Evolutionary conservation across 225 moss, liverwort and hornwort species (phyloP), one percentile per base, ranked within the genome.

Genomic region (Neckera pumila): DNA sequence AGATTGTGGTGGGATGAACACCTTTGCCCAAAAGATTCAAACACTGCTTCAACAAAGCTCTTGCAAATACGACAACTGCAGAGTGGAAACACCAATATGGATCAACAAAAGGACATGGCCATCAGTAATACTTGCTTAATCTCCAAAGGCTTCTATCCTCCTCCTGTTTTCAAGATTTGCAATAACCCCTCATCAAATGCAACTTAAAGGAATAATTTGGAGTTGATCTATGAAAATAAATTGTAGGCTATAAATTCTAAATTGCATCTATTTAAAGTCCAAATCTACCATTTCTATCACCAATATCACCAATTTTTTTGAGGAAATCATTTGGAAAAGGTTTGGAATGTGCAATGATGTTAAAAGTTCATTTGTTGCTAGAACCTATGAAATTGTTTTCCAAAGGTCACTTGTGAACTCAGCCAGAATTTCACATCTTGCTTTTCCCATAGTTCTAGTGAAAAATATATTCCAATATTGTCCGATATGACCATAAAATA

Each of bases 61-160:
- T 96, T n/a, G 97, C 98, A 84, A 98, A 91, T 27, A 98, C 96
- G 83, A 98, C 97, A 91, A 98, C 97, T 98, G 96, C 89, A 79
- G 36, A 78, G 76, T 38, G 38, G 28, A 89, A 81, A 83, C 58
- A 76, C 51, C 62, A 76, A 34, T 14, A 82, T 36, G 51, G 60
- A 84, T 92, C 75, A 90, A 76, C 40, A 57, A 57, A 40, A n/a
- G 38, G n/a, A 30, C 9, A 30, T 40, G 56, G 21, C 57, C 49
- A 7, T 60, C 67, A 53, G 27, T 26, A 80, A 51, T 65, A 30
- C 53, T 38, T 57, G 57, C 57, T 16, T 38, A 78, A 26, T 38
- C 26, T 36, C 38, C 26, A 53, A 64, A 51, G 21, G 18, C 36
- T n/a, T 53, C 66, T 27, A 66, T 36, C 31, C 33, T 20, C 27